Evolutionary conservation across 306 rosid genomes (phyloP).

Genomic region (Glycine tomentella): DNA sequence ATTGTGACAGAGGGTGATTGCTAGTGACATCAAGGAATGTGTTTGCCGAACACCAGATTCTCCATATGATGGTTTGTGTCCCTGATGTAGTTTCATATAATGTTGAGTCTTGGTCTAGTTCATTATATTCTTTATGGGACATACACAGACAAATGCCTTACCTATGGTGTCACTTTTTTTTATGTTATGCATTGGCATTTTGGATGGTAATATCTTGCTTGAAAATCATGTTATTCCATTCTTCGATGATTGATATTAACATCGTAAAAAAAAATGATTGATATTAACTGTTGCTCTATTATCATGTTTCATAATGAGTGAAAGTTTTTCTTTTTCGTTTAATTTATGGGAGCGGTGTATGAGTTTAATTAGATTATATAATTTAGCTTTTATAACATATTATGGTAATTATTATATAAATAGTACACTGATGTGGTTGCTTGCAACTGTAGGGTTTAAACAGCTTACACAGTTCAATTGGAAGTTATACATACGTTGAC

Average conservation of each 20-base stretch:
- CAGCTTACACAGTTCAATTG: not conserved
- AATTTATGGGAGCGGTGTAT: not conserved
- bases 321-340: not conserved
- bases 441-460: slow-evolving; percentile 4
- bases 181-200: not conserved
- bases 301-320: not conserved
- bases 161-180: not conserved
- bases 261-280: not conserved
- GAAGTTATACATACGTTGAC: not conserved
- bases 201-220: not conserved
- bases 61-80: slow-evolving; percentile 87
- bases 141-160: not conserved
- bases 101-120: slow-evolving; percentile 34
- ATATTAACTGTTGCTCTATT: not conserved
- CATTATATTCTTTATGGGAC: slow-evolving; percentile 20
- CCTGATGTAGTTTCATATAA: slow-evolving; percentile 21
- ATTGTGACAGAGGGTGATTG: slow-evolving; percentile 81
- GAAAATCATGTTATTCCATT: slow-evolving; percentile 8
- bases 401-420: slow-evolving; percentile 16
- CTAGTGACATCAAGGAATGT: slow-evolving; percentile 96
- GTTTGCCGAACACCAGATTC: slow-evolving; percentile 99
- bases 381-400: not conserved
- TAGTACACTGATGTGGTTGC: not conserved
- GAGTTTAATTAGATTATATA: not conserved
- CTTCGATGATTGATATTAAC: not conserved